These are phyloP conservation scores for Sphaerosporella brunnea DNA, from an alignment of 495 filamentous ascomycete species.

Conservation along the genomic window DNA sequence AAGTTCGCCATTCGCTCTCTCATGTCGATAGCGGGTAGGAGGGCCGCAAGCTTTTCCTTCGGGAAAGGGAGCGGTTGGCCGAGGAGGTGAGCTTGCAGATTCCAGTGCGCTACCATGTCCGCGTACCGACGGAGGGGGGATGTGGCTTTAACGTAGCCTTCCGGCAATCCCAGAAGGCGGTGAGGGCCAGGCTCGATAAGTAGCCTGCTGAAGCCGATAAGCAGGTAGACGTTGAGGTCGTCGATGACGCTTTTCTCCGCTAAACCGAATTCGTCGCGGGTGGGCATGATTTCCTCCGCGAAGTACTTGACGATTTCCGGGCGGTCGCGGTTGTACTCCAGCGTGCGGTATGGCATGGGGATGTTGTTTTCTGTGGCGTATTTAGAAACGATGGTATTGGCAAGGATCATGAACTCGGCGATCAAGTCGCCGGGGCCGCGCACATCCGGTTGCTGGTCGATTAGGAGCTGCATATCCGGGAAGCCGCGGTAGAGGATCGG, in stretches of 20 bases:
- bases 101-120: conserved; percentile 79
- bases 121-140: conserved; percentile 68
- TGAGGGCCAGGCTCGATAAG: conserved; percentile 35
- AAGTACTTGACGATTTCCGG: conserved; percentile 26
- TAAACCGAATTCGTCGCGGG: conserved; percentile 19
- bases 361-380: conserved; percentile 64
- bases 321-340: conserved; percentile 42
- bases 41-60: conserved; percentile 10
- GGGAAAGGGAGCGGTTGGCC: neutral
- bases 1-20: conserved; percentile 26
- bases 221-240: conserved; percentile 9
- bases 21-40: conserved; percentile 26
- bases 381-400: conserved; percentile 48
- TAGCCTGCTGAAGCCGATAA: neutral
- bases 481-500: conserved; percentile 22
- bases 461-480: conserved; percentile 27
- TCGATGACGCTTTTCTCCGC: conserved; percentile 28
- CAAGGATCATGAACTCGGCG: conserved; percentile 57
- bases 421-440: conserved; percentile 31
- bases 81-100: conserved; percentile 63
- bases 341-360: conserved; percentile 58
- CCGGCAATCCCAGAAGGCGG: conserved; percentile 40
- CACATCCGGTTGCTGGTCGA: conserved; percentile 15
- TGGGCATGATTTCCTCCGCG: conserved; percentile 25
- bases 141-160: conserved; percentile 62